Conservation (phyloP, 345 rosid species). For the Xanthoceras sorbifolium region DNA sequence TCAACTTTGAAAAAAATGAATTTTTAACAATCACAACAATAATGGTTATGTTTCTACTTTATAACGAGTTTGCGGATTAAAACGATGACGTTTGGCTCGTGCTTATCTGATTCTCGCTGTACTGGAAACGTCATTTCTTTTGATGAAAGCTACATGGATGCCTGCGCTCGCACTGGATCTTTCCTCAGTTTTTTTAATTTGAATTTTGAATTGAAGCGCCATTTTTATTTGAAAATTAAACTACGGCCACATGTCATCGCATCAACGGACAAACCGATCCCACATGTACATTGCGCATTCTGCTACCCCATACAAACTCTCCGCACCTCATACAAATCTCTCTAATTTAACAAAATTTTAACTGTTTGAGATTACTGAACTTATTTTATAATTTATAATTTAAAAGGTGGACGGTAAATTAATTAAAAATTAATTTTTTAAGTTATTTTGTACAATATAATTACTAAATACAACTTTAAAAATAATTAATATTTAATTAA, state of each 20-base stretch:
- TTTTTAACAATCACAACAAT: slow-evolving; percentile 11
- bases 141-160: not conserved
- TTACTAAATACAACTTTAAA: no score
- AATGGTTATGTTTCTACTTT: slow-evolving; percentile 21
- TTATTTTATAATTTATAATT: no score
- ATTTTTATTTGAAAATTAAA: not conserved
- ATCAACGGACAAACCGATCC: slow-evolving; percentile 8
- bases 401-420: no score
- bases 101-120: not conserved
- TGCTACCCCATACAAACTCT: no score
- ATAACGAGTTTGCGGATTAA: slow-evolving; percentile 35
- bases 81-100: slow-evolving; percentile 16
- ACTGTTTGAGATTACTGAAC: no score
- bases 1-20: slow-evolving; percentile 20
- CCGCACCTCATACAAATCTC: no score
- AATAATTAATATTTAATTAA: no score
- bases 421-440: no score
- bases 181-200: not conserved
- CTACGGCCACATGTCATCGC: not conserved
- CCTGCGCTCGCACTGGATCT: not conserved
- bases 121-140: not conserved
- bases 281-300: not conserved
- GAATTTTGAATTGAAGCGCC: slow-evolving; percentile 16
- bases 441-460: no score
- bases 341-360: not conserved